Base-by-base conservation (phyloP, 2,329 filamentous ascomycete genomes). In the Xylaria sp. region DNA sequence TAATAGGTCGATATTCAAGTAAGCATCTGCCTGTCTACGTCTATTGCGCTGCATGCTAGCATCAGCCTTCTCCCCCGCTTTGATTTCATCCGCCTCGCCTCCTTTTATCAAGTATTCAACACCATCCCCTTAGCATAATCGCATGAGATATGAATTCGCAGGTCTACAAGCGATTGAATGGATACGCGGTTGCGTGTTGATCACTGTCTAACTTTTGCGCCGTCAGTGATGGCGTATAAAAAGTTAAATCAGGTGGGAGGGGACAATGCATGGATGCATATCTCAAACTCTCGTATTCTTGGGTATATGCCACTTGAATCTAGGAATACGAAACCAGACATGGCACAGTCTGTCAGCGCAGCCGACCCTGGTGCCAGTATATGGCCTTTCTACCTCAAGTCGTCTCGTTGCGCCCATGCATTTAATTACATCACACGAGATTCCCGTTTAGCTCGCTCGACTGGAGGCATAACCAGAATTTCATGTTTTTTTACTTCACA, bases 1-100 rank as follows among this genome's bases (percentile, higher is more conserved):
- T 21, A 73, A 73, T 42, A 61, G 68, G 66, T 63, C 63, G 10
- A 64, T 68, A 32, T 74, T 74, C 62, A 71, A 74, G 73, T 74
- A 57, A 68, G 73, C 69, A 50, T 32, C n/a, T 21, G 10, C 10
- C 35, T 8, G 29, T 58, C 29, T 50, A 47, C 13, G 5, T 48
- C 10, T 13, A 13, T 16, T 8, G 18, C 10, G 21, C 12, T 47
- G 13, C 10, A n/a, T 8, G 32, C 32, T 35, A 21, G 40, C 37
- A 35, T 50, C 57, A 53, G 42, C 60, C 57, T 54, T 32, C 27
- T 61, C 62, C 59, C 67, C 63, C 63, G 53, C 67, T 37, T 40
- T 35, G 42, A 4, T 27, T 66, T 42, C 29, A 3, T 42, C n/a
- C 21, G 16, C 29, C 35, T 44, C 6, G 10, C 12, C 29, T 16